Base-by-base conservation (phyloP, 1,139 yeast species). In the Blastobotrys capitulatus region DNA sequence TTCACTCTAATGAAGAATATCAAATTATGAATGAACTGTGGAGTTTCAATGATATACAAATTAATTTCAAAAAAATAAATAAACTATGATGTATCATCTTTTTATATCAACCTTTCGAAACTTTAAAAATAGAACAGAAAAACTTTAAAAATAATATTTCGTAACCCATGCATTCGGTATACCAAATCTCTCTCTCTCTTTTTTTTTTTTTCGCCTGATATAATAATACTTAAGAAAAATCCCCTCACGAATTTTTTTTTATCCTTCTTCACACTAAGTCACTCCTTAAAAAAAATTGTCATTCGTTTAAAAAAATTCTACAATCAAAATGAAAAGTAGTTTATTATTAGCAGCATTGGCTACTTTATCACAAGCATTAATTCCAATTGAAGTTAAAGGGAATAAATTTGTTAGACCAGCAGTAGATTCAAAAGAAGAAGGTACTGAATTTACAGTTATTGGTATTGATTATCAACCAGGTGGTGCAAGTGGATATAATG, bases 381-480 rank as follows among this genome's bases (percentile, higher is more conserved):
- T 79, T 42, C 72, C 75, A 12, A 67, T 71, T 44, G 61, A 58
- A 26, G 74, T 85, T 20, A 74, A 74, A 52, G 94, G 90, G 2
- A 77, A 79, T 42, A 83, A 82, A 60, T 90, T 90, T 60, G 75
- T 82, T 47, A 87, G 88, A 60, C 77, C 89, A 1, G 77, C 81
- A 13, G 83, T 94, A 1, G 73, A 79, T 48, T 44, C 57, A 19
- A 45, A 53, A 16, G 58, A 58, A 42, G 57, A 54, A 6, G 60
- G 57, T 22, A 49, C 46, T 26, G 57, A 49, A 48, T 58, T 57
- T 42, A 54, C 82, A 82, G 88, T 80, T 48, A 75, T 76, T 50
- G 86, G 86, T 56, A 75, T 82, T 15, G 89, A 83, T 63, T 83
- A 82, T 61, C 86, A 82, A 60, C 86, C 86, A 0, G 88, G 87